phyloP scores from a whole-genome alignment of 371 early-diverging fungal species.

The Funneliformis caledonium region DNA sequence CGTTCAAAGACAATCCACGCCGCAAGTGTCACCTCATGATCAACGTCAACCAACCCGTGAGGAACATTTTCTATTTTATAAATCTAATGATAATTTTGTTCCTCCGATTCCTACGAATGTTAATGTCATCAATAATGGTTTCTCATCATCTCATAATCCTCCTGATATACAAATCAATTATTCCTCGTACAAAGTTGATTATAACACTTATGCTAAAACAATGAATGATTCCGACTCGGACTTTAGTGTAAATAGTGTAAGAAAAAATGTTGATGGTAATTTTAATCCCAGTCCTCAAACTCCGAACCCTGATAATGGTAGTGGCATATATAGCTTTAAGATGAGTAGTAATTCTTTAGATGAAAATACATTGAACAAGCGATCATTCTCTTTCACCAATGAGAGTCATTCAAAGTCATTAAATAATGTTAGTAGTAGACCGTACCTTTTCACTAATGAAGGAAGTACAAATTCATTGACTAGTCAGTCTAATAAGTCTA shows the following conservation, averaged over 20 bases:
- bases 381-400: not conserved
- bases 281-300: no score
- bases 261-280: not conserved
- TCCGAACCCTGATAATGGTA: not conserved
- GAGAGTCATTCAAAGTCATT: no score
- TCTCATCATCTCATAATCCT: not conserved
- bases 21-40: not conserved
- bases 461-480: not conserved
- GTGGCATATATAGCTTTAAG: not conserved
- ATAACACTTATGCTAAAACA: not conserved
- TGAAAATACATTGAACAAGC: no score
- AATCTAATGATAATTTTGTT: not conserved
- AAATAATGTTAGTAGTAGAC: not conserved
- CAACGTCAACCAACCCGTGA: not conserved
- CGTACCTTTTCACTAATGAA: not conserved
- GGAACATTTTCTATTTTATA: not conserved
- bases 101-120: not conserved
- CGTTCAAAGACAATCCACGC: not conserved
- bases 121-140: not conserved
- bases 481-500: not conserved
- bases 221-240: no score
- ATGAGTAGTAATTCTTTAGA: no score
- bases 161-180: not conserved
- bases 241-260: not conserved
- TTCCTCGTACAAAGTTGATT: not conserved